Percentiles rank a stretch among this genome's conserved stretches.
phyloP scores from a whole-genome alignment of 768 basidiomycete species.

The Dacryopinax primogenitus region DNA sequence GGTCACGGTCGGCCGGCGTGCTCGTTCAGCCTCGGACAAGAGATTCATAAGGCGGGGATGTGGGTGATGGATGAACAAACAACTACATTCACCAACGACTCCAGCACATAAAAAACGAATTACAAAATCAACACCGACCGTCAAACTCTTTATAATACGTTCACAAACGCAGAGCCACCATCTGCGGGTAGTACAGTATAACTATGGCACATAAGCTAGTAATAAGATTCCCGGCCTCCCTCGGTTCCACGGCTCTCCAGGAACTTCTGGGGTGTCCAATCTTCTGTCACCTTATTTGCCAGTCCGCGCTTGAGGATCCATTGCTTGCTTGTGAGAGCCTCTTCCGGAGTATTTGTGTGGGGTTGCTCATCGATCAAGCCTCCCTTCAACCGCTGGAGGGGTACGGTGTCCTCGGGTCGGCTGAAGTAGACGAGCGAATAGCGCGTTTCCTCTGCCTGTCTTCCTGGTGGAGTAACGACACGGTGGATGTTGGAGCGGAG shows the following conservation, averaged over 20 bases:
- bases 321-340: not conserved
- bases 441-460: conserved; percentile 40
- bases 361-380: not conserved
- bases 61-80: too few relatives aligned
- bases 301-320: not conserved
- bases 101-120: too few relatives aligned
- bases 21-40: too few relatives aligned
- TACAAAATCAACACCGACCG: too few relatives aligned
- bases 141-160: too few relatives aligned
- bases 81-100: too few relatives aligned
- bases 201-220: too few relatives aligned
- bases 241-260: conserved; percentile 4
- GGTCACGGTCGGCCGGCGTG: too few relatives aligned
- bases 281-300: not conserved
- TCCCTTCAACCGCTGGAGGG: conserved; percentile 36
- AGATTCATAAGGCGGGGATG: too few relatives aligned
- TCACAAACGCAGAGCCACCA: too few relatives aligned
- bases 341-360: not conserved
- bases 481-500: conserved; percentile 52
- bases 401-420: conserved; percentile 42
- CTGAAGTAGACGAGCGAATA: conserved; percentile 63
- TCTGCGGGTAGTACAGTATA: too few relatives aligned
- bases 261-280: conserved; percentile 6
- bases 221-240: not conserved
- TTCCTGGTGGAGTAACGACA: conserved; percentile 48